Base-by-base conservation (phyloP, 306 rosid species). In the Albizia julibrissin region DNA sequence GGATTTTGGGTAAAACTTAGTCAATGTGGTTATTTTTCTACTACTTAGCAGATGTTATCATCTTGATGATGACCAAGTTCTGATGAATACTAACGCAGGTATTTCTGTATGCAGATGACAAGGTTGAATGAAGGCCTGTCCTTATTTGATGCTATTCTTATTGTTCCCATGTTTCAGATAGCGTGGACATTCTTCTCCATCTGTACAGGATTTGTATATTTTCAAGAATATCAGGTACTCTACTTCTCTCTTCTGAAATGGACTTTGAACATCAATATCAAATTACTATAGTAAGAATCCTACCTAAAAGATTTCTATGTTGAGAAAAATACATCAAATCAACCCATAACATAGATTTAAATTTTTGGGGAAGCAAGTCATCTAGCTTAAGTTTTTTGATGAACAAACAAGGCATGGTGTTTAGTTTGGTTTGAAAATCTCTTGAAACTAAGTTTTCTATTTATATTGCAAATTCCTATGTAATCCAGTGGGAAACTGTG, bases 111-210 rank as follows among this genome's bases (percentile, higher is more conserved):
- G 89, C 99, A 95, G 98, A 95, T 95, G 98, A 66, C 99, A 50
- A 92, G 99, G 91, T 85, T 95, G 88, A 95, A 95, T 78, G 97
- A 95, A 91, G 99, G 99, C 61, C 86, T 95, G 87, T 87, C 98
- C 67, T 83, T 95, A 81, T 95, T 90, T 74, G 99, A 95, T 87
- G 99, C 97, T 59, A 93, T 95, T 75, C 97, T 95, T 75, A 93
- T 95, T 84, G 99, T 95, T 77, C 99, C 99, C 54, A 95, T 95
- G 99, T 92, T 95, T 88, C 99, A 95, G 83, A 95, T 95, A 85
- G 95, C 89, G 26, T 93, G 99, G 99, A 93, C 99, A 46, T 89
- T 93, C 87, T 95, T 95, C 94, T 95, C 99, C 74, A 91, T 93
- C 75, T 95, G 96, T 89, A 91, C 98, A 46, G 97, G 99, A 84